Evolutionary conservation across 2,329 filamentous ascomycete species (phyloP), one percentile per base, ranked within the genome.

Genomic region (Claviceps quebecensis): DNA sequence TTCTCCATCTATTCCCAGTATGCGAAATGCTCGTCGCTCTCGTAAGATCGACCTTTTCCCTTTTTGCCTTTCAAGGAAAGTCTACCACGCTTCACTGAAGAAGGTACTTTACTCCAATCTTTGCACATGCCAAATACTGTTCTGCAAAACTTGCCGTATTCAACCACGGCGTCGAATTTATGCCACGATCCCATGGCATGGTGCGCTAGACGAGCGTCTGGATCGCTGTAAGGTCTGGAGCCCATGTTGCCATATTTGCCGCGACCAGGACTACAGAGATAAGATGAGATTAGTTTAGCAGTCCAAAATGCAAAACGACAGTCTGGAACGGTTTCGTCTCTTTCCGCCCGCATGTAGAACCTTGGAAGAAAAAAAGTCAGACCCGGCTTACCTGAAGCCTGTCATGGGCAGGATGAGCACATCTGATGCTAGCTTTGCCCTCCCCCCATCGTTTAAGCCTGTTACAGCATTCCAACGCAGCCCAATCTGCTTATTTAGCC

Each of bases 391-490:
- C 58, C 58, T 59, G 51, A 59, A 59, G 19, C 56, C 58, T 2
- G 58, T 59, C 4, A 59, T 58, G 22, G 58, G 57, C 14, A 59
- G 50, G 38, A 59, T 49, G n/a, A 59, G 50, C 37, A 56, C 53
- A 48, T 59, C 58, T 0, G 52, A 54, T 16, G 55, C 55, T 22
- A 59, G 51, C 50, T 59, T 59, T 11, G 56, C 49, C 45, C 48
- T 56, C 17, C 58, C 58, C 2, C 57, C 56, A n/a, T 59, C 58
- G 13, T 54, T 52, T 5, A 58, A 49, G 9, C 57, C 58, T 5
- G 57, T 59, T 43, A 59, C 19, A 16, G 57, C 53, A 41, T 59
- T 59, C 58, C 58, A 60, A n/a, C 59, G 53, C 39, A 60, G 54
- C 1, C 52, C 54, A 17, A 56, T 37, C 26, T 55, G 48, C 19